phyloP scores from a whole-genome alignment of 306 rosid species.

The Pterocarpus macrocarpus region DNA sequence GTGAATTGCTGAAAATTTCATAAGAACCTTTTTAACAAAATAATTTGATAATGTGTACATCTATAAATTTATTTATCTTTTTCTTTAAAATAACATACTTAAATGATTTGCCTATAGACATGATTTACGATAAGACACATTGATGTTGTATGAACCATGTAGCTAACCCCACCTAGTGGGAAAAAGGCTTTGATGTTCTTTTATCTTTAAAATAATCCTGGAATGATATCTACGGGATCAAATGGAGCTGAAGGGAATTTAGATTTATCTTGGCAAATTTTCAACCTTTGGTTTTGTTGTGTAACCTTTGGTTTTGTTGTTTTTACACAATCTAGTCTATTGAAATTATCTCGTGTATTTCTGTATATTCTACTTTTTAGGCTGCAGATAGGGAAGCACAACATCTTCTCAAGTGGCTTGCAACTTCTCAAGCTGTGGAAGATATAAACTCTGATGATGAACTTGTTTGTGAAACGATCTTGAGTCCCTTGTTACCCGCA shows the following conservation, averaged over 20 bases:
- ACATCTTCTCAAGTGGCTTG: conserved; percentile 86
- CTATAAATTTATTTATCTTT: conserved; percentile 22
- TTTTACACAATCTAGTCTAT: conserved; percentile 13
- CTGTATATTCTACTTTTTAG: conserved; percentile 54
- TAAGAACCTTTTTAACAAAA: not conserved
- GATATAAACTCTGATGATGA: conserved; percentile 89
- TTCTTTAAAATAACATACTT: too few species aligned
- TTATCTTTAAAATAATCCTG: conserved; percentile 15
- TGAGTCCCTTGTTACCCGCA: conserved; percentile 83
- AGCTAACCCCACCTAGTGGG: too few species aligned
- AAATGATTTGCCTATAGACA: too few species aligned
- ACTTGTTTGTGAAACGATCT: conserved; percentile 76
- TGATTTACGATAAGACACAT: too few species aligned
- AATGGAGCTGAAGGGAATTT: conserved; percentile 29
- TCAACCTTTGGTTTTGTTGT: conserved; percentile 28
- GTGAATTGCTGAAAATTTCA: conserved; percentile 1
- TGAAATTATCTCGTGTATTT: conserved; percentile 38
- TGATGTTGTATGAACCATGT: too few species aligned
- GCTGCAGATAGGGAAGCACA: conserved; percentile 74
- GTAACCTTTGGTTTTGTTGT: not conserved
- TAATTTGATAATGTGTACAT: not conserved
- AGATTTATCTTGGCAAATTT: conserved; percentile 32
- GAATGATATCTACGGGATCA: conserved; percentile 9
- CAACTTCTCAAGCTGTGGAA: conserved; percentile 80
- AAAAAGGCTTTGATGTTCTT: not conserved